Percentiles rank a stretch among this genome's conserved stretches.
These are phyloP conservation scores for Trichoderma atroviride DNA, from an alignment of 2,329 filamentous ascomycete genomes.

Conservation along the genomic window DNA sequence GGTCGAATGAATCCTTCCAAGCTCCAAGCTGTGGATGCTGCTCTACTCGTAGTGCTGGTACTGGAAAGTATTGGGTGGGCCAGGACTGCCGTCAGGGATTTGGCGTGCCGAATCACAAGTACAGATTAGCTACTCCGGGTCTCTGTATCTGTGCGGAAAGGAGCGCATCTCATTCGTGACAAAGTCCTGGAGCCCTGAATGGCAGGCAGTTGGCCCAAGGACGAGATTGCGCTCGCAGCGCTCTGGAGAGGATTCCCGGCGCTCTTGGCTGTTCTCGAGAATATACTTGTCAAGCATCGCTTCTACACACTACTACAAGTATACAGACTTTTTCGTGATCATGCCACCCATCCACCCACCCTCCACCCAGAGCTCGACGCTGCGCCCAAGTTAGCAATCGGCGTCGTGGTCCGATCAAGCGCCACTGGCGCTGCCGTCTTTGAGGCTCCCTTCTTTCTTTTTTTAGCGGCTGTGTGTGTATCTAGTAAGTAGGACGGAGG, in stretches of 20 bases:
- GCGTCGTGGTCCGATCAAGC: constrained; percentile 17
- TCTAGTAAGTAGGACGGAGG: constrained; percentile 11
- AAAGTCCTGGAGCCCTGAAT: background rate
- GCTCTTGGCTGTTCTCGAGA: background rate
- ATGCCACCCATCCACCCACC: background rate
- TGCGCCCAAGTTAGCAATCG: constrained; percentile 4
- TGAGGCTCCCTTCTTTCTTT: background rate
- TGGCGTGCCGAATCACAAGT: background rate
- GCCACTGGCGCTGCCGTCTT: constrained; percentile 24
- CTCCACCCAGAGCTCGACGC: background rate
- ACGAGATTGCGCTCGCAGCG: background rate
- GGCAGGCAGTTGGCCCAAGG: background rate
- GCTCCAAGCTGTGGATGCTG: constrained; percentile 1
- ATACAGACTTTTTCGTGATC: background rate
- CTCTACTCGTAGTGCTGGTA: background rate
- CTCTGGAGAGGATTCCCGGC: background rate
- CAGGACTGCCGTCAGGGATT: background rate
- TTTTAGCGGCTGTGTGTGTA: constrained; percentile 7
- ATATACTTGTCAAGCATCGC: background rate
- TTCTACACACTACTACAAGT: background rate
- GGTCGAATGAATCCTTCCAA: constrained; percentile 1
- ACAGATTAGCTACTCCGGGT: constrained; percentile 5
- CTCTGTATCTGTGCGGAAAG: background rate
- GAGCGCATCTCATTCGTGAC: background rate
- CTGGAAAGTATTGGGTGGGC: background rate